Evolutionary conservation across 2,329 filamentous ascomycete species (phyloP).

Genomic region (Lachnellula hyalina): DNA sequence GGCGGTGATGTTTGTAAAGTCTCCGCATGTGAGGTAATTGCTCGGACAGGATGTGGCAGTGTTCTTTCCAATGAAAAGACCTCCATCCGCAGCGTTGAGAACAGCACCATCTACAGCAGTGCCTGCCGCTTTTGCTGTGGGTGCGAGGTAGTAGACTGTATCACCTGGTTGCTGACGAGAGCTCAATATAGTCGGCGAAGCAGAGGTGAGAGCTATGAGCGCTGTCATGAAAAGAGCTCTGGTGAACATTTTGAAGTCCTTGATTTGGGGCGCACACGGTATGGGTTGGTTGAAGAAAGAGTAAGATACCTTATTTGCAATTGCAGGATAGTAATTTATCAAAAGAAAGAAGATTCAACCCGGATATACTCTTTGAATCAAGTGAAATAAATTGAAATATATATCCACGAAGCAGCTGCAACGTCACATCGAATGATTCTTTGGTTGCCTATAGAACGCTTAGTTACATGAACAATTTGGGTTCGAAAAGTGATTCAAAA

Average conservation of each 20-base stretch:
- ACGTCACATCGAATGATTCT: too few species aligned
- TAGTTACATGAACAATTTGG: too few species aligned
- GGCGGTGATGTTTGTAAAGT: not conserved
- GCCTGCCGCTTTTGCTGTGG: not conserved
- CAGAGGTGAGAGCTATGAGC: not conserved
- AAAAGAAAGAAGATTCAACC: too few species aligned
- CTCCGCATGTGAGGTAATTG: not conserved
- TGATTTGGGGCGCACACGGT: too few species aligned
- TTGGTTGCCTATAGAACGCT: too few species aligned
- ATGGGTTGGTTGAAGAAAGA: too few species aligned
- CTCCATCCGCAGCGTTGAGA: not conserved
- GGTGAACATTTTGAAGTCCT: not conserved
- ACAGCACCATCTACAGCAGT: not conserved
- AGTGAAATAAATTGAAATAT: too few species aligned
- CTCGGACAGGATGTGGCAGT: not conserved
- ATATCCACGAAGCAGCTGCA: too few species aligned
- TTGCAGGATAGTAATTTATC: too few species aligned
- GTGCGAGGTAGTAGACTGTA: not conserved
- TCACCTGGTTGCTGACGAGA: not conserved
- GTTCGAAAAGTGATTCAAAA: too few species aligned
- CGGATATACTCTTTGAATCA: too few species aligned
- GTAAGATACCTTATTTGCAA: too few species aligned
- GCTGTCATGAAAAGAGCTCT: not conserved
- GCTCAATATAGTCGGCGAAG: not conserved
- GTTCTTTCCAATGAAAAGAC: not conserved